Percentiles rank a stretch among this genome's conserved stretches.
phyloP scores from a whole-genome alignment of 2,329 filamentous ascomycete genomes.

The Epichloe glyceriae region DNA sequence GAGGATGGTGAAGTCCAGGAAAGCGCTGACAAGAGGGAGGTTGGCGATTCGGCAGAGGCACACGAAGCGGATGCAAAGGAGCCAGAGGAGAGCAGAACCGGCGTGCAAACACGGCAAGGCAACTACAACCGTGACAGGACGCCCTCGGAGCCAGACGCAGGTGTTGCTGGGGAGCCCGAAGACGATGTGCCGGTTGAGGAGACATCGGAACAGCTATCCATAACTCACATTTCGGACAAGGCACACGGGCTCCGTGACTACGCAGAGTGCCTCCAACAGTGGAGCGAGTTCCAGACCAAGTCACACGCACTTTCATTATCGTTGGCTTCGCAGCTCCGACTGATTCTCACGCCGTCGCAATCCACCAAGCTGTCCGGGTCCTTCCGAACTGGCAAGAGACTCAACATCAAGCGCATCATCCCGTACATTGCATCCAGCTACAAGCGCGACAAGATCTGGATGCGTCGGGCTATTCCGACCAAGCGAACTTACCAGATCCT shows the following conservation, averaged over 20 bases:
- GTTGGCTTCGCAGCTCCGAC: slow-evolving; percentile 83
- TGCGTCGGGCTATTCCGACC: slow-evolving; percentile 80
- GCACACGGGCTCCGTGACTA: slow-evolving; percentile 33
- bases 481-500: slow-evolving; percentile 96
- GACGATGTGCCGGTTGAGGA: slow-evolving; percentile 37
- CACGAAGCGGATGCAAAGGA: slow-evolving; percentile 29
- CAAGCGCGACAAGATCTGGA: slow-evolving; percentile 99
- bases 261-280: slow-evolving; percentile 54
- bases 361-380: slow-evolving; percentile 94
- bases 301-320: slow-evolving; percentile 80
- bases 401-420: slow-evolving; percentile 99
- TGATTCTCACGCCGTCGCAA: slow-evolving; percentile 88
- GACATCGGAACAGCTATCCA: slow-evolving; percentile 51
- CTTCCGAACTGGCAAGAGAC: slow-evolving; percentile 92
- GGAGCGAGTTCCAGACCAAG: slow-evolving; percentile 70
- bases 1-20: slow-evolving; percentile 26
- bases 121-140: slow-evolving; percentile 41
- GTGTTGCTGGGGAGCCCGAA: slow-evolving; percentile 35
- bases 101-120: slow-evolving; percentile 46
- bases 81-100: slow-evolving; percentile 41
- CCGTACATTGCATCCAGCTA: slow-evolving; percentile 97
- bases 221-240: slow-evolving; percentile 52
- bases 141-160: slow-evolving; percentile 21
- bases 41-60: slow-evolving; percentile 20
- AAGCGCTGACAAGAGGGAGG: slow-evolving; percentile 31